Evolutionary conservation across 768 basidiomycete genomes (phyloP).

Genomic region (Lactarius hengduanensis): DNA sequence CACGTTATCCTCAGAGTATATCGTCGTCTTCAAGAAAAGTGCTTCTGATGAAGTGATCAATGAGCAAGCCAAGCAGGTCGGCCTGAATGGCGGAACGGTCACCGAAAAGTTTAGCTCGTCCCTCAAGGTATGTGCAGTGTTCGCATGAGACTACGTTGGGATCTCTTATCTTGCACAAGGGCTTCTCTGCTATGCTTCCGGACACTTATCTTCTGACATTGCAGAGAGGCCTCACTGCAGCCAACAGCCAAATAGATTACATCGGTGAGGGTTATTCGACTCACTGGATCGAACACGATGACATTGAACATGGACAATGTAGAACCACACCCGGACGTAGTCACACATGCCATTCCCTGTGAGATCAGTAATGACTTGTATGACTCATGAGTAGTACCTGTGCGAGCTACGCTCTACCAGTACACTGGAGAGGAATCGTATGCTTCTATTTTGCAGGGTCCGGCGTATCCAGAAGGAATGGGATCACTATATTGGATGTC

Average conservation of each 20-base stretch:
- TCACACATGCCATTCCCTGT: conserved; percentile 34
- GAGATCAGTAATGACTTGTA: background rate
- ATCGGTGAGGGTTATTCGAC: conserved; percentile 41
- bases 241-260: conserved; percentile 41
- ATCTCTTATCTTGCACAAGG: conserved; percentile 33
- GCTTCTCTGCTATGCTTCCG: conserved; percentile 45
- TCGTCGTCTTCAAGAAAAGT: conserved; percentile 53
- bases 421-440: background rate
- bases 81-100: conserved; percentile 46
- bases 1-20: conserved; percentile 42
- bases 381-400: background rate
- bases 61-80: conserved; percentile 41
- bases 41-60: conserved; percentile 44
- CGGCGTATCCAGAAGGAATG: background rate
- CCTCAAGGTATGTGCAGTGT: conserved; percentile 26
- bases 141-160: background rate
- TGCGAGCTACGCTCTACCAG: background rate
- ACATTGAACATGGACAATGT: conserved; percentile 7
- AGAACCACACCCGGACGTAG: conserved; percentile 48
- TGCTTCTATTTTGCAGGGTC: background rate
- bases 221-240: conserved; percentile 33
- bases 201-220: conserved; percentile 36
- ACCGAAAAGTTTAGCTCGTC: conserved; percentile 40
- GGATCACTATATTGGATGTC: background rate
- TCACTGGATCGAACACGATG: background rate